Percentiles rank a stretch among this genome's conserved stretches.
These are phyloP conservation scores for Casaregolazyma suthepensis DNA, from an alignment of 1,139 yeast genomes.

Conservation along the genomic window DNA sequence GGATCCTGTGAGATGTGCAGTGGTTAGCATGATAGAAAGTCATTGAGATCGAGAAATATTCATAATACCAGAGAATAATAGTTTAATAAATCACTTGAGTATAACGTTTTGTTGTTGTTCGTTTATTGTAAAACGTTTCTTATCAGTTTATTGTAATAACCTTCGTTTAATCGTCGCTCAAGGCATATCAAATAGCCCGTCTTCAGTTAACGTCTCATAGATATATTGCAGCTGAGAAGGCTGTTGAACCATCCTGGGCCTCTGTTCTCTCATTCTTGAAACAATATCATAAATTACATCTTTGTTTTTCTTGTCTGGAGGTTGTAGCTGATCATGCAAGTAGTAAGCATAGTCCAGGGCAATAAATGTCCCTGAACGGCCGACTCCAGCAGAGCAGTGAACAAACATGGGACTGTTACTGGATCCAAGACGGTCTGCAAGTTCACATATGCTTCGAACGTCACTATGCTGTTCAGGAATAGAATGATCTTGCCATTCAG, in stretches of 20 bases:
- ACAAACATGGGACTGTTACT: conserved; percentile 42
- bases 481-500: conserved; percentile 53
- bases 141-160: conserved; percentile 32
- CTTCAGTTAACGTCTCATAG: conserved; percentile 31
- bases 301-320: conserved; percentile 20
- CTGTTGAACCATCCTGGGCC: conserved; percentile 69
- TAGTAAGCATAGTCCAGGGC: conserved; percentile 52
- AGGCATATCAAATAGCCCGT: neutral
- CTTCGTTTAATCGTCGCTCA: no score
- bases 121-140: conserved; percentile 10
- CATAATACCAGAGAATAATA: neutral
- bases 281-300: conserved; percentile 35
- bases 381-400: conserved; percentile 85
- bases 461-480: conserved; percentile 40
- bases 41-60: conserved; percentile 1
- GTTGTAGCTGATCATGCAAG: conserved; percentile 6
- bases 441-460: conserved; percentile 33
- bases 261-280: conserved; percentile 42
- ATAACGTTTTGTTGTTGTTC: conserved; percentile 4
- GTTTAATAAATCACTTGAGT: conserved; percentile 2
- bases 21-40: conserved; percentile 46
- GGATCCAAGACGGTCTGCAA: conserved; percentile 27
- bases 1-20: conserved; percentile 99
- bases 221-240: conserved; percentile 49
- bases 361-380: conserved; percentile 74